A percentile compares a stretch with the other conserved stretches of the same genome.
phyloP scores from a whole-genome alignment of 768 basidiomycete genomes.

The Boletus rubroflammeus region DNA sequence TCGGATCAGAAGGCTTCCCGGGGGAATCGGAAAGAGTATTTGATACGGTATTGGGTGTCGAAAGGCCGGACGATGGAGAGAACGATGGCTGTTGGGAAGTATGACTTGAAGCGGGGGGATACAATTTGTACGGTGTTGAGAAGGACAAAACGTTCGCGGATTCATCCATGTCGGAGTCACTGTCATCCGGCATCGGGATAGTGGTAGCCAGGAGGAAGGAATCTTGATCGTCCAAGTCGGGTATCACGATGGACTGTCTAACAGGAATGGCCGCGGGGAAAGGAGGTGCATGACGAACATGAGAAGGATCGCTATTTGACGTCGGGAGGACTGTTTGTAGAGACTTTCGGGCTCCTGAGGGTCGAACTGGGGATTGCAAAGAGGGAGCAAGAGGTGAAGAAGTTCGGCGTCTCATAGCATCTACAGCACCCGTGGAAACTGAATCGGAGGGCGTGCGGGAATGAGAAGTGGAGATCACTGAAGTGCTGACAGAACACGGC shows the following conservation, averaged over 20 bases:
- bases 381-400: conserved; percentile 46
- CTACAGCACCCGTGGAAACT: conserved; percentile 14
- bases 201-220: conserved; percentile 66
- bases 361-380: conserved; percentile 31
- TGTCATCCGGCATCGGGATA: conserved; percentile 74
- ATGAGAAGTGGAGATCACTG: conserved; percentile 34
- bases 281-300: conserved; percentile 11
- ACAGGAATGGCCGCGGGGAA: conserved; percentile 32
- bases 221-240: conserved; percentile 47
- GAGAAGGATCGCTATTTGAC: conserved; percentile 27
- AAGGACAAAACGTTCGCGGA: conserved; percentile 68
- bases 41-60: conserved; percentile 48
- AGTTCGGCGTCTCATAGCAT: conserved; percentile 39
- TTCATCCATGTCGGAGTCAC: conserved; percentile 60
- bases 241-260: conserved; percentile 44
- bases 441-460: conserved; percentile 45
- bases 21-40: conserved; percentile 59
- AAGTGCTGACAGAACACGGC: conserved; percentile 43
- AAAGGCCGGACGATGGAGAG: conserved; percentile 52
- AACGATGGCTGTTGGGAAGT: conserved; percentile 45
- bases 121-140: conserved; percentile 58
- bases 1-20: conserved; percentile 39
- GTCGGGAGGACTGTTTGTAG: conserved; percentile 38
- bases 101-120: conserved; percentile 38
- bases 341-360: conserved; percentile 38